Percentiles rank a stretch among this genome's conserved stretches.
These are phyloP conservation scores for Saccharum officinarum DNA, from an alignment of 176 grass and related monocot genomes.

Conservation along the genomic window DNA sequence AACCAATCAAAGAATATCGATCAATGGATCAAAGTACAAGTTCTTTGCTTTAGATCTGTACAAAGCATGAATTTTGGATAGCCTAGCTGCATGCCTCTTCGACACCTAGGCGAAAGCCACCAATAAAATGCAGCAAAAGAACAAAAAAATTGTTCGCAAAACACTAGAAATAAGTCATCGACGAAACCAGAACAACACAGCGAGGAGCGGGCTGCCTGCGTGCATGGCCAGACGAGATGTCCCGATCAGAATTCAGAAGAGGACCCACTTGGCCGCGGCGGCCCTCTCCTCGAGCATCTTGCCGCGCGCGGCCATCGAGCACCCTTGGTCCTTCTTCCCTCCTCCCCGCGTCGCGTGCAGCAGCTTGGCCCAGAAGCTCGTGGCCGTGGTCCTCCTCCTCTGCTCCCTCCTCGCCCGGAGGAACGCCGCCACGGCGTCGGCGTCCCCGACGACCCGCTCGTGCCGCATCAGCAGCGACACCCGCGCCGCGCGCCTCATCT, in stretches of 20 bases:
- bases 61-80: neutral
- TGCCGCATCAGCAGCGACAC: slow-evolving; percentile 53
- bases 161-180: slow-evolving; percentile 13
- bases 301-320: slow-evolving; percentile 47
- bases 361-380: slow-evolving; percentile 71
- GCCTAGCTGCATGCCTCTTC: neutral
- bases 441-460: slow-evolving; percentile 38
- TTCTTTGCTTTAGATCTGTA: slow-evolving; percentile 26
- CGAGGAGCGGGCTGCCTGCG: neutral
- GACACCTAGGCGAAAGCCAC: neutral
- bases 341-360: slow-evolving; percentile 43
- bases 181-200: neutral
- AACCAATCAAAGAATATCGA: slow-evolving; percentile 2
- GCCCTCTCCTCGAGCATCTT: slow-evolving; percentile 51
- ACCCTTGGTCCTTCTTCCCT: slow-evolving; percentile 41
- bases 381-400: slow-evolving; percentile 30
- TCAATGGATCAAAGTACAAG: neutral
- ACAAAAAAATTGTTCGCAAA: neutral
- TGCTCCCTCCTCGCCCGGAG: slow-evolving; percentile 25
- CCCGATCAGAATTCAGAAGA: slow-evolving; percentile 20
- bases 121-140: neutral
- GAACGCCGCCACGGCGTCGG: slow-evolving; percentile 36
- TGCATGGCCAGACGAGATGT: neutral
- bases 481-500: slow-evolving; percentile 43
- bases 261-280: slow-evolving; percentile 62